Base-by-base conservation (phyloP, 139 green algal genomes). In the Auxenochlorella pyrenoidosa region DNA sequence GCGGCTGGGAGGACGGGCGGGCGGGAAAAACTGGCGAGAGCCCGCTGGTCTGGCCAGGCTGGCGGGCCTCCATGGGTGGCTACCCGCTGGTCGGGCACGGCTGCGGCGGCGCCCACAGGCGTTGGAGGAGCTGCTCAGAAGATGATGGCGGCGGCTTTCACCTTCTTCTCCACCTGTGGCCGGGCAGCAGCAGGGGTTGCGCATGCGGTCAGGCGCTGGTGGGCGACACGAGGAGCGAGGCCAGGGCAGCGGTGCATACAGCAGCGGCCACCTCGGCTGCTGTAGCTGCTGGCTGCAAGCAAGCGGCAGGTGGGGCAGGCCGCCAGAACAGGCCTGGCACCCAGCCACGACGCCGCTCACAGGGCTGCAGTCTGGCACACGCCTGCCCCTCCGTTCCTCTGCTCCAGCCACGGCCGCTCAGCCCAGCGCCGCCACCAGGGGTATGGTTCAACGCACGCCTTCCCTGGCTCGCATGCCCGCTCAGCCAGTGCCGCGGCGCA, bases 141-240 rank as follows among this genome's bases (percentile, higher is more conserved):
- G 22, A 83, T 47, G 71, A 76, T 41, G 36, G 87, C 44, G 18
- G 66, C 47, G 32, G 84, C 84, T 75, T 91, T 82, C 16, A 91
- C 68, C 54, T 89, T 87, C n/a, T 66, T 79, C 51, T 66, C 44
- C 32, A 88, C 84, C 84, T 88, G 83, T 44, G 19, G 51, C 41
- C 32, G 54, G 47, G 36, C 18, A 44, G 80, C n/a, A 5, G 34
- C 16, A 24, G 34, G 5, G 68, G 73, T 40, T 58, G 26, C 5
- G 22, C 18, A 30, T 36, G 22, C 65, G 16, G 59, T 28, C 59
- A 68, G 21, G 59, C 59, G 19, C 59, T 28, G 59, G 59, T 28
- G 59, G 16, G 16, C 59, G 59, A 3, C 21, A 68, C 12, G 47
- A 54, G 47, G 47, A 10, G 47, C 8, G 10, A 54, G 47, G 47